A percentile compares a stretch with the other conserved stretches of the same genome.
phyloP scores from a whole-genome alignment of 2,329 filamentous ascomycete genomes.

The Parasarocladium wereldwijsianum region DNA sequence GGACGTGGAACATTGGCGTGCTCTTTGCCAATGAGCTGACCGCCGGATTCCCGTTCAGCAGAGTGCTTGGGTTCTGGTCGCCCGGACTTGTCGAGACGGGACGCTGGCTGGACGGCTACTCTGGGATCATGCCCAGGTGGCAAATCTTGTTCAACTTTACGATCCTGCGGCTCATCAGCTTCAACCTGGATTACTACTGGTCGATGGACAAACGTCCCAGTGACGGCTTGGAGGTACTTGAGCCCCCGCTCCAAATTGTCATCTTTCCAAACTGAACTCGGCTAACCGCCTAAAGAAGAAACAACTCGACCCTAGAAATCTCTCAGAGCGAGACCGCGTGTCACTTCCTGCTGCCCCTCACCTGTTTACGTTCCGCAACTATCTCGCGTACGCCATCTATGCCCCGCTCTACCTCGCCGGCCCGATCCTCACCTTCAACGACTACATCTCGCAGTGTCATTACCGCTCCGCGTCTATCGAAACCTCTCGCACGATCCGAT shows the following conservation, averaged over 20 bases:
- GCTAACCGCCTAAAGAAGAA: slow-evolving; percentile 85
- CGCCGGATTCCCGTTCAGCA: slow-evolving; percentile 58
- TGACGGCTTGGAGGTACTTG: slow-evolving; percentile 67
- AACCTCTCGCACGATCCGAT: slow-evolving; percentile 55
- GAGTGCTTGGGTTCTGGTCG: slow-evolving; percentile 40
- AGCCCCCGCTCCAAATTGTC: background rate
- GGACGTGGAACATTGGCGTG: slow-evolving; percentile 75
- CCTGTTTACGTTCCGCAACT: slow-evolving; percentile 74
- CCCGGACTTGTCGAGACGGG: slow-evolving; percentile 43
- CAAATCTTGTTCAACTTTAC: slow-evolving; percentile 97
- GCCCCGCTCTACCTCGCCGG: slow-evolving; percentile 86
- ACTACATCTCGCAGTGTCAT: slow-evolving; percentile 79
- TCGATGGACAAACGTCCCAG: slow-evolving; percentile 49
- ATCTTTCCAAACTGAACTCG: too few species aligned
- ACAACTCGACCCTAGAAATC: slow-evolving; percentile 72
- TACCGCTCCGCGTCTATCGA: slow-evolving; percentile 61
- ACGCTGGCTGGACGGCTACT: slow-evolving; percentile 59
- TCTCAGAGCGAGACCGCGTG: slow-evolving; percentile 82
- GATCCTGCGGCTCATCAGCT: slow-evolving; percentile 81
- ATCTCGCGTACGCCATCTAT: slow-evolving; percentile 79
- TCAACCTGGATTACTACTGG: slow-evolving; percentile 97
- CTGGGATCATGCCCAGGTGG: slow-evolving; percentile 81
- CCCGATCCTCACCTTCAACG: slow-evolving; percentile 94
- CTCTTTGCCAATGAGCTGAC: slow-evolving; percentile 84
- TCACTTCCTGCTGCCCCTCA: slow-evolving; percentile 53